Percentiles rank a stretch among this genome's conserved stretches.
phyloP scores from a whole-genome alignment of 306 rosid genomes.

The Inga laurina region DNA sequence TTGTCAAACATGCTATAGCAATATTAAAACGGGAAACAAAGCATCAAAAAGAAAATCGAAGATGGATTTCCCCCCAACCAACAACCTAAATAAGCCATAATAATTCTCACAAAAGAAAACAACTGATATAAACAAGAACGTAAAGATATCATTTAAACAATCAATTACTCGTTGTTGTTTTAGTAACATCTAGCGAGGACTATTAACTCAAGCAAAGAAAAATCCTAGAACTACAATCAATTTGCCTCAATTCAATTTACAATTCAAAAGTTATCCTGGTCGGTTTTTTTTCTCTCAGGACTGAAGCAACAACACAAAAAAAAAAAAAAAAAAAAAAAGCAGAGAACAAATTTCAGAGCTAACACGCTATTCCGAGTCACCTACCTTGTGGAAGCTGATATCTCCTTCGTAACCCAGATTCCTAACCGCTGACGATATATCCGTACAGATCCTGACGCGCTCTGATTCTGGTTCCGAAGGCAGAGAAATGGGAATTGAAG shows the following conservation, averaged over 20 bases:
- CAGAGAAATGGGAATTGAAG: slow-evolving; percentile 41
- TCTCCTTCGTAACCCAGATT: slow-evolving; percentile 56
- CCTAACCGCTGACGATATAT: slow-evolving; percentile 47
- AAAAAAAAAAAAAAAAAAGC: background rate
- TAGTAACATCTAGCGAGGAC: background rate
- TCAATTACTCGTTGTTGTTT: background rate
- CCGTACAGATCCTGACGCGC: slow-evolving; percentile 50
- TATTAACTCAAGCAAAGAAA: background rate
- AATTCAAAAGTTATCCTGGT: background rate
- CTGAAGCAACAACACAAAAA: slow-evolving; percentile 15
- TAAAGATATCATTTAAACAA: background rate
- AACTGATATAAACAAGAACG: background rate
- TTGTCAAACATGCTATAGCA: background rate
- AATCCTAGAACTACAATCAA: background rate
- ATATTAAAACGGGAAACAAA: background rate
- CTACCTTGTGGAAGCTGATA: slow-evolving; percentile 61
- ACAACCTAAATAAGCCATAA: background rate
- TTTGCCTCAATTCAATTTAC: slow-evolving; percentile 7
- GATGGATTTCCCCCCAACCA: background rate
- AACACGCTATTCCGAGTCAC: background rate
- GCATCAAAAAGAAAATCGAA: background rate
- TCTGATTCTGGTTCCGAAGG: slow-evolving; percentile 52
- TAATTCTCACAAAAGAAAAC: background rate
- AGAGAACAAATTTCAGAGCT: background rate
- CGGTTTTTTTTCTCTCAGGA: background rate